Conservation (phyloP, 2,329 filamentous ascomycete species). For the Claviceps capensis region DNA sequence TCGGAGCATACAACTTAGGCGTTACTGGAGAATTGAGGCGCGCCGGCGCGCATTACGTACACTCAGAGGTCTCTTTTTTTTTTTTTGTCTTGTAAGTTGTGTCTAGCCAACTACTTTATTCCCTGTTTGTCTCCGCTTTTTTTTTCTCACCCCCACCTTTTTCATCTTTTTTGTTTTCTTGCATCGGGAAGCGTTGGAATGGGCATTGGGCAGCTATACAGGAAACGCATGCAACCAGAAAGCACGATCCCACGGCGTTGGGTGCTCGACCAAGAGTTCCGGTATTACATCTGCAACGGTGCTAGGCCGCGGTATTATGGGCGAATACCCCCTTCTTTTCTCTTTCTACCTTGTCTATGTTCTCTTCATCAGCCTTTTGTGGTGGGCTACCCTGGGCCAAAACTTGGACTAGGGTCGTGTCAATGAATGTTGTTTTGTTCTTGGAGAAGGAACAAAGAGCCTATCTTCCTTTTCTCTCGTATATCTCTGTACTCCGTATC, state of each 20-base stretch:
- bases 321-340: background rate
- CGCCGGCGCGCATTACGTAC: background rate
- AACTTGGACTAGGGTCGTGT: too few species aligned
- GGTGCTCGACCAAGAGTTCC: background rate
- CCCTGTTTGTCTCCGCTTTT: background rate
- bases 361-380: background rate
- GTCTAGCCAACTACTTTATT: too few species aligned
- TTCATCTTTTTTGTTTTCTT: background rate
- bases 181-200: background rate
- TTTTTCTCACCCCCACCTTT: background rate
- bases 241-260: background rate
- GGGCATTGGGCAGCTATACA: background rate
- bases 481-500: too few species aligned
- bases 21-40: background rate
- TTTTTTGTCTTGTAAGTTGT: too few species aligned
- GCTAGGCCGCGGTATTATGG: background rate
- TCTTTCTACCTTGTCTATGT: background rate
- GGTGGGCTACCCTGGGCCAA: too few species aligned
- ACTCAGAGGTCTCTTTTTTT: background rate
- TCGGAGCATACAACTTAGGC: background rate
- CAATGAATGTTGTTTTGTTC: too few species aligned
- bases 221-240: background rate
- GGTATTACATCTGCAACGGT: background rate
- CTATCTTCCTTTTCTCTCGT: too few species aligned
- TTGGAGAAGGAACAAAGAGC: too few species aligned